Evolutionary conservation across 2,329 filamentous ascomycete species (phyloP).

Genomic region (Gaeumannomyces sp.): DNA sequence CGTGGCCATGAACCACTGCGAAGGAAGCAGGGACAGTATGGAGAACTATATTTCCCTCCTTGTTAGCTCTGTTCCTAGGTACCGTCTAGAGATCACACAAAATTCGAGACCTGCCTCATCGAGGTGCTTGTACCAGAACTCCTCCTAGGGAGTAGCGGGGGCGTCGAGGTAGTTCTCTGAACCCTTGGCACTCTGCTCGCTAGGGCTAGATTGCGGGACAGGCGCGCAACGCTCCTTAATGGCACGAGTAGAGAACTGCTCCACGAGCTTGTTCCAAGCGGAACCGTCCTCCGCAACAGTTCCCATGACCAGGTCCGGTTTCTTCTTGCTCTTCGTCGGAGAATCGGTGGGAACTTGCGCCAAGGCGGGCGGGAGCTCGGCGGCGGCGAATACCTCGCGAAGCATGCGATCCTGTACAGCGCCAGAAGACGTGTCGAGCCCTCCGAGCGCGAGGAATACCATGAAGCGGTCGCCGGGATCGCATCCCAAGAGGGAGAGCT

Average conservation of each 20-base stretch:
- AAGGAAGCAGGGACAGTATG: neutral
- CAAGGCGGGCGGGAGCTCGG: no score
- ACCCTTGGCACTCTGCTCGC: neutral
- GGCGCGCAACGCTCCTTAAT: conserved; percentile 3
- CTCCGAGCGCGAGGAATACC: conserved; percentile 13
- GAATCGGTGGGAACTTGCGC: no score
- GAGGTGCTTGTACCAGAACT: neutral
- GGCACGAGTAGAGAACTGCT: conserved; percentile 6
- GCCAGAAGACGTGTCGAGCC: conserved; percentile 11
- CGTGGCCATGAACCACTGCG: neutral
- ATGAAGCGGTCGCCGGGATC: conserved; percentile 15
- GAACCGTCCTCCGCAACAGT: neutral
- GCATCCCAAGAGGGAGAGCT: conserved; percentile 11
- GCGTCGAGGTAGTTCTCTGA: neutral
- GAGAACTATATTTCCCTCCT: neutral
- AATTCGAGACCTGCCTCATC: neutral
- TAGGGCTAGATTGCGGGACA: neutral
- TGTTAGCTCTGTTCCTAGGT: no score
- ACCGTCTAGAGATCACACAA: neutral
- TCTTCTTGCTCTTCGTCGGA: neutral
- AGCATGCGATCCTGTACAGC: conserved; percentile 11
- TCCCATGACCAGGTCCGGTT: neutral
- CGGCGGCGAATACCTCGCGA: neutral
- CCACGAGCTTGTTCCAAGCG: conserved; percentile 14
- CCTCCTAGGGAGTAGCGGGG: neutral